Conservation (phyloP, 805 yeast genomes). For the Yamadazyma nakazawae region DNA sequence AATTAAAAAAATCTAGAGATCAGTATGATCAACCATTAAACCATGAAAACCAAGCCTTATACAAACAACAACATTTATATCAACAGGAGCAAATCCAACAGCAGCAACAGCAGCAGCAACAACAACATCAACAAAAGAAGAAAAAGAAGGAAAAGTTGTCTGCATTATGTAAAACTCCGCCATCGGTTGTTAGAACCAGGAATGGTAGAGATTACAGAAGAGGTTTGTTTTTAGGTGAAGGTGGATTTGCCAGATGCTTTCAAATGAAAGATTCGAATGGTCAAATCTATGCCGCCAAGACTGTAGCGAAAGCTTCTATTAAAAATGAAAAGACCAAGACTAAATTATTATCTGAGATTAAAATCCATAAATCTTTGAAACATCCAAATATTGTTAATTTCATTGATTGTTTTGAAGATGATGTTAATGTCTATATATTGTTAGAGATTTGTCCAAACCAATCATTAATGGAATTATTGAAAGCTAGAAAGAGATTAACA, state of each 20-base stretch:
- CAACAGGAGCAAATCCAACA: conserved; percentile 12
- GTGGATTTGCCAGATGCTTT: conserved; percentile 98
- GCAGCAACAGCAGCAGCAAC: conserved; percentile 13
- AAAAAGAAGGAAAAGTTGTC: conserved; percentile 88
- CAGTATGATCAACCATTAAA: conserved; percentile 8
- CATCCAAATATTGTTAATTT: conserved; percentile 91
- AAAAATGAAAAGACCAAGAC: conserved; percentile 85
- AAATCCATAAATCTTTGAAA: conserved; percentile 84
- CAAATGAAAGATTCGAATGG: conserved; percentile 92
- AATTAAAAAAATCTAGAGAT: conserved; percentile 16
- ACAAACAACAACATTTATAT: conserved; percentile 13
- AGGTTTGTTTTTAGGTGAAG: conserved; percentile 91
- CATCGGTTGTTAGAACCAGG: conserved; percentile 84
- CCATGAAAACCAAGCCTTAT: conserved; percentile 1
- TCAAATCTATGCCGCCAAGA: conserved; percentile 88
- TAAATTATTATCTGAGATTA: conserved; percentile 86
- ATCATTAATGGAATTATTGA: conserved; percentile 87
- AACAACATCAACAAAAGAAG: conserved; percentile 33
- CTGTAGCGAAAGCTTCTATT: conserved; percentile 94
- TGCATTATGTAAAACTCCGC: conserved; percentile 93
- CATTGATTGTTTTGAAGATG: conserved; percentile 96
- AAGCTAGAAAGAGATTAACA: conserved; percentile 75
- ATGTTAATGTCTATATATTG: conserved; percentile 85
- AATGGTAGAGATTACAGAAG: conserved; percentile 86
- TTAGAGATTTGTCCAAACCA: conserved; percentile 95